Base-by-base conservation (phyloP, 1,284 basidiomycete genomes). In the Pascua sp. region DNA sequence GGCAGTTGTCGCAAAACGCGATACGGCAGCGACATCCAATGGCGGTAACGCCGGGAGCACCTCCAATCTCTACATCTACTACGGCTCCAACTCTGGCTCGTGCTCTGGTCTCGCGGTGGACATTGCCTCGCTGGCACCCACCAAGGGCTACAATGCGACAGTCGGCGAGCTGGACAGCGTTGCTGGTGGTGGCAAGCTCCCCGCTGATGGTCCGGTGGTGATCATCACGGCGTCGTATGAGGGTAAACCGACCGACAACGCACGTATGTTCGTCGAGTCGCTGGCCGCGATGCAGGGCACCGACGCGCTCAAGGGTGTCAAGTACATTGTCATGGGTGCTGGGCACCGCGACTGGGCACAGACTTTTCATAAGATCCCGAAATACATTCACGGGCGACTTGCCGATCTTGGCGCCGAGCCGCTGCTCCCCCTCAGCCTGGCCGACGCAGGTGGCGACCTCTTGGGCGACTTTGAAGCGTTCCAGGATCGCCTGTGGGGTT, bases 181-280 rank as follows among this genome's bases (percentile, higher is more conserved):
- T 8, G 55, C 51, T 4, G 74, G 75, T 4, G 67, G 73, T 11
- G 76, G 71, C 2, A 71, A 77, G 45, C 54, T 83, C 0, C 81
- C 81, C 1, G 79, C 72, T 4, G 79, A 82, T 60, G 80, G 80
- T 1, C 82, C 82, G 1, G 74, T 82, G 1, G 66, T 82, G 36
- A 79, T 83, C 50, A 71, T 82, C 52, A 82, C 82, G 8, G 81
- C 82, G 5, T 81, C 80, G 0, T 83, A 81, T 65, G 82, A 84
- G 71, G 82, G 81, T 75, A 63, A 77, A 37, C 60, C 60, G 37
- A 62, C 60, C 7, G 60, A 62, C 57, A 59, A 62, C 24, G 60
- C 60, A 18, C 48, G 60, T 39, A 59, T 59, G 57, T 62, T 62
- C n/a, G 57, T 59, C 38, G 49, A 36, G 15, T 51, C 57, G 16